Base-by-base conservation (phyloP, 345 rosid species). In the Adansonia digitata region DNA sequence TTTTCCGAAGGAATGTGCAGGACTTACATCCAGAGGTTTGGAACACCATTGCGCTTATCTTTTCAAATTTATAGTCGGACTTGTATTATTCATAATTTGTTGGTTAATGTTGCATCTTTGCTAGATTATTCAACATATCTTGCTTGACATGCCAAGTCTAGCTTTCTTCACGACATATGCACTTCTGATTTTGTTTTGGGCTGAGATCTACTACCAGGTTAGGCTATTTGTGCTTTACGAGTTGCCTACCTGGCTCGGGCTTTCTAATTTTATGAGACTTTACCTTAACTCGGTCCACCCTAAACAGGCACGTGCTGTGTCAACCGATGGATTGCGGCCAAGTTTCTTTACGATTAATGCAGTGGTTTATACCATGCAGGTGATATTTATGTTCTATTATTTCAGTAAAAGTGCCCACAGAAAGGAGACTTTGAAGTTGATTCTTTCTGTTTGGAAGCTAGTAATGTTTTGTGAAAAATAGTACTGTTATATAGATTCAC, bases 141-240 rank as follows among this genome's bases (percentile, higher is more conserved):
- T 92, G 78, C 92, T 94, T 80, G 96, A 92, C 83, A 17, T 92
- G 82, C 98, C 97, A 7, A 90, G 98, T 74, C 93, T 94, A 77
- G 92, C 88, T 60, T 94, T 92, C 87, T 90, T 92, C 92, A 90
- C 98, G 0, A 94, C 98, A 2, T 94, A 90, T 56, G 92, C 93
- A 2, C 98, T 94, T 39, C 53, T 94, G 74, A 96, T 94, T 69
- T 91, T 94, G 80, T 94, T 94, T 78, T 94, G 98, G 98, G 98
- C 98, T 1, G 98, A 94, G 82, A 94, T 94, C 61, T 94, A 94
- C 81, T 89, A 91, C 76, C 98, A 94, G 98, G 98, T 90, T 18
- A 9, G 61, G 14, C 53, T 71, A 29, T 6, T 11, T 62, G 42
- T 0, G 22, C 12, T 72, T 43, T 65, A 24, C 46, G 2, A 12